Evolutionary conservation across 1,139 yeast genomes (phyloP).

Genomic region (Suhomyces yuchorum): DNA sequence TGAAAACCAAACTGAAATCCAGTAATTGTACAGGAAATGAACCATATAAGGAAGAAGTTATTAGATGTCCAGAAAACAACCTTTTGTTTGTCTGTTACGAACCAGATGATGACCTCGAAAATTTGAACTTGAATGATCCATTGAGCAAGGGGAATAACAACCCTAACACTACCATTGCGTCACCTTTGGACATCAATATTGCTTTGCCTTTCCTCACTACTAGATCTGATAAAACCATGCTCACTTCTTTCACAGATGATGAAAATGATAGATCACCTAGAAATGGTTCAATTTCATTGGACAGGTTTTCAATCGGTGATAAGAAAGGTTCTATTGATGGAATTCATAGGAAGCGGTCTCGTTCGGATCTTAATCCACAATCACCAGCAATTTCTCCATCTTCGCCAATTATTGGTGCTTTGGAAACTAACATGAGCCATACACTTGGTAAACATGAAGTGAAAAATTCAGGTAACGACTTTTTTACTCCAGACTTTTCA

Average conservation of each 20-base stretch:
- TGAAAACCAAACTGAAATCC: slow-evolving; percentile 54
- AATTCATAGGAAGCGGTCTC: slow-evolving; percentile 1
- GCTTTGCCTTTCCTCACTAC: slow-evolving; percentile 53
- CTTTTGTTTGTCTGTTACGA: slow-evolving; percentile 60
- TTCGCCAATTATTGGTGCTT: slow-evolving; percentile 44
- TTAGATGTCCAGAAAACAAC: slow-evolving; percentile 61
- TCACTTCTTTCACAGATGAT: slow-evolving; percentile 29
- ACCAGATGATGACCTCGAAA: slow-evolving; percentile 38
- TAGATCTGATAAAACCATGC: slow-evolving; percentile 34
- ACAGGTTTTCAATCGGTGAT: neutral
- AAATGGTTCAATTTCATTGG: slow-evolving; percentile 16
- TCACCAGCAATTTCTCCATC: slow-evolving; percentile 18
- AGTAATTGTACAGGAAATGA: slow-evolving; percentile 27
- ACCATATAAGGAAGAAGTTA: slow-evolving; percentile 65
- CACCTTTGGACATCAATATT: slow-evolving; percentile 49
- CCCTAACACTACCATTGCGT: slow-evolving; percentile 37
- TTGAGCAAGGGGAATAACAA: slow-evolving; percentile 7
- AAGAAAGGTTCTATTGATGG: slow-evolving; percentile 4
- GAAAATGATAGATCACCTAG: slow-evolving; percentile 27
- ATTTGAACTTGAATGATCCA: slow-evolving; percentile 20
- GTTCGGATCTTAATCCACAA: neutral
- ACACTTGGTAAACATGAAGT: slow-evolving; percentile 8
- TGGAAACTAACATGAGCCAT: slow-evolving; percentile 45
- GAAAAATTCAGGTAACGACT: slow-evolving; percentile 15
- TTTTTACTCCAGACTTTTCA: slow-evolving; percentile 34